These are phyloP conservation scores for Puccinellia tenuiflora DNA, from an alignment of 176 grass and related monocot species.

Conservation along the genomic window DNA sequence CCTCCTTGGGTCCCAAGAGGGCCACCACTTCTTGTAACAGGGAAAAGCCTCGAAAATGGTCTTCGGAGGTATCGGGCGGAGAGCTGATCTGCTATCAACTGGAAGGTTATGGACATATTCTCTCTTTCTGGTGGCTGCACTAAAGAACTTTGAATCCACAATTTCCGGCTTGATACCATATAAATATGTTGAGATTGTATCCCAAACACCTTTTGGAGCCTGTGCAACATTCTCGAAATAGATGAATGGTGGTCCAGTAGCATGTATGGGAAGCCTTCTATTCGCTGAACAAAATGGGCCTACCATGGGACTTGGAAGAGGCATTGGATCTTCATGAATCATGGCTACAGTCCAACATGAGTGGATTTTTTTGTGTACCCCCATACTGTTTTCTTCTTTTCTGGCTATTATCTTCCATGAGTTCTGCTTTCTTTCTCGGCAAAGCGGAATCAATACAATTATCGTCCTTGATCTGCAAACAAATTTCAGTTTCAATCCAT, in stretches of 20 bases:
- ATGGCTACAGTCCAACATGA: neutral
- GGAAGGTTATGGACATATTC: slow-evolving; percentile 66
- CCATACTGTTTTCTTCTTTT: slow-evolving; percentile 35
- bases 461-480: neutral
- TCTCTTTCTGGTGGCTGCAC: slow-evolving; percentile 55
- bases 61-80: too few relatives aligned
- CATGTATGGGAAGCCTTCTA: slow-evolving; percentile 32
- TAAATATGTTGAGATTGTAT: slow-evolving; percentile 53
- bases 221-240: slow-evolving; percentile 66
- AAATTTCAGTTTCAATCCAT: neutral
- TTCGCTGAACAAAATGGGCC: neutral
- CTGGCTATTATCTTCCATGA: neutral
- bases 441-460: neutral
- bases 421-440: slow-evolving; percentile 8
- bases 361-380: slow-evolving; percentile 17
- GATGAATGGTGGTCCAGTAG: slow-evolving; percentile 61
- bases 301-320: slow-evolving; percentile 55
- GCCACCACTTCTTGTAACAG: too few relatives aligned
- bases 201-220: slow-evolving; percentile 68
- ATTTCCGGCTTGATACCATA: slow-evolving; percentile 61
- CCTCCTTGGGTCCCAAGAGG: too few relatives aligned
- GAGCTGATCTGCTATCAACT: neutral
- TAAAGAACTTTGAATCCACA: slow-evolving; percentile 73
- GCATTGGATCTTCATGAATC: slow-evolving; percentile 6
- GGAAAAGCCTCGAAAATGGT: too few relatives aligned